Base-by-base conservation (phyloP, 352 stramenopile species). In the Pythium chondricola region DNA sequence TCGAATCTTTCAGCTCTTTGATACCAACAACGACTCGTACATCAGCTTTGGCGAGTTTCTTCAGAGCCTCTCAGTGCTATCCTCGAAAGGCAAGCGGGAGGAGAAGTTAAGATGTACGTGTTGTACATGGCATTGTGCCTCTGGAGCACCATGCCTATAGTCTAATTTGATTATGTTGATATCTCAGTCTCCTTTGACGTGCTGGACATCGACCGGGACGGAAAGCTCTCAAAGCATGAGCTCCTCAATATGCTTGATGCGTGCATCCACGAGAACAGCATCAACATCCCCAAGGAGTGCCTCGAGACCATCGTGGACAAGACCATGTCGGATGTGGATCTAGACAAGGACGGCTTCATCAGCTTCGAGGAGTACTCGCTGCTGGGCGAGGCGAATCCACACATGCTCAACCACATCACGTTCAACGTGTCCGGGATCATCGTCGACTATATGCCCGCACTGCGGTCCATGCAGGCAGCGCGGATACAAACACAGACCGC, bases 1-100 rank as follows among this genome's bases (percentile, higher is more conserved):
- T 46, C 75, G 78, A 20, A 85, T 86, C 48, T 88, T 89, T 50
- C 65, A 86, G 65, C 65, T 89, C 36, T 88, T 93, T 47, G 77
- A 90, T 56, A 48, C 63, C 13, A 89, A 93, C 61, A 61, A 69
- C 45, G 81, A 93, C 63, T 77, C 67, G 62, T 88, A 70, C 55
- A 88, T 90, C 58, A 84, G 71, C 54, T 93, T 91, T 46, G 43
- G 52, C 54, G 77, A 93, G 69, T 90, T 90, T 43, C 52, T 89
- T 16, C 66, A 86, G 56, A 86, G 70, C 29, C 71, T 92, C 6
- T 83, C 70, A 7, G 63, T 86, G 36, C 56, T 88, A 27, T 88
- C 80, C 24, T 86, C 71, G 43, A 88, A 88, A 46, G 71, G 73
- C 13, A 65, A 67, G 6, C 65, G 62, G 3, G 63, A 74, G 4